Conservation (phyloP, 2,329 filamentous ascomycete genomes). For the Stachybotrys chlorohalonatus region DNA sequence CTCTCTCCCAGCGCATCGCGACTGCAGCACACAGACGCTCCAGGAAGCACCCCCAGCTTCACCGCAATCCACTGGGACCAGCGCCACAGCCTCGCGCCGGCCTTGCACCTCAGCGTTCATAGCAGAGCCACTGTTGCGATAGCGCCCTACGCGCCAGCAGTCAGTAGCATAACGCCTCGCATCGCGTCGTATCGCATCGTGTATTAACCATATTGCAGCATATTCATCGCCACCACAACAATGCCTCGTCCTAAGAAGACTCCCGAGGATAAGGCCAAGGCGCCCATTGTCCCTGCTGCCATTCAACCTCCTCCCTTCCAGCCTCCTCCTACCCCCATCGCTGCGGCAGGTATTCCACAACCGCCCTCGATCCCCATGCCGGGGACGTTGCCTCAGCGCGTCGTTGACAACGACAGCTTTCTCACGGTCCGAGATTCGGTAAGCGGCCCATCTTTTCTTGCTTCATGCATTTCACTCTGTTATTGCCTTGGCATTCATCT, state of each 20-base stretch:
- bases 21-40: background rate
- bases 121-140: background rate
- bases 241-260: constrained; percentile 40
- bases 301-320: constrained; percentile 26
- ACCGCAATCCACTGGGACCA: background rate
- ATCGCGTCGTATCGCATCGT: too few relatives aligned
- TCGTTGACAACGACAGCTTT: constrained; percentile 66
- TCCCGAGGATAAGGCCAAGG: constrained; percentile 26
- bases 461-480: background rate
- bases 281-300: constrained; percentile 20
- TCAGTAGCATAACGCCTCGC: background rate
- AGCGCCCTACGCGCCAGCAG: background rate
- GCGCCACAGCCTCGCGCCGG: background rate
- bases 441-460: constrained; percentile 20
- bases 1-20: background rate
- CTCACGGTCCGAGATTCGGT: constrained; percentile 74
- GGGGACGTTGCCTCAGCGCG: constrained; percentile 16
- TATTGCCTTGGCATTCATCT: background rate
- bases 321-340: constrained; percentile 20
- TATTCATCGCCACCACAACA: constrained; percentile 8
- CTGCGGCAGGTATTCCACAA: constrained; percentile 5
- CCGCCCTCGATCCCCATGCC: constrained; percentile 4
- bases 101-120: background rate
- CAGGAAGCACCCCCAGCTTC: background rate
- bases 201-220: constrained; percentile 1